These are phyloP conservation scores for Saccharomycopsis hybrid DNA, from an alignment of 1,139 yeast genomes.

Conservation along the genomic window DNA sequence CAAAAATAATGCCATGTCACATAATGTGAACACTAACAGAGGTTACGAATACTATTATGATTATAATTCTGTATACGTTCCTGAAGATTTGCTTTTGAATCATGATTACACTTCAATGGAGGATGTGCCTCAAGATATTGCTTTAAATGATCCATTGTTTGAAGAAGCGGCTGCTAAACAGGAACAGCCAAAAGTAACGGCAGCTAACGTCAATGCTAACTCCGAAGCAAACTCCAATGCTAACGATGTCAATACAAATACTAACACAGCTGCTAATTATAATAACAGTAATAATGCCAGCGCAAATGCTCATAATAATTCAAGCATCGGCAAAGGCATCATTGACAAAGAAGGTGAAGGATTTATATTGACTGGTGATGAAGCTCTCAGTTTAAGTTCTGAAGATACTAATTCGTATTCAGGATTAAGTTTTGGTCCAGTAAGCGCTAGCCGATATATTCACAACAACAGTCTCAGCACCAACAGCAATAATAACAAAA, in stretches of 20 bases:
- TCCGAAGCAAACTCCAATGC: neutral
- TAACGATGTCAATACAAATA: slow-evolving; percentile 1
- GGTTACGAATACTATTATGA: slow-evolving; percentile 84
- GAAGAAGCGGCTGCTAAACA: neutral
- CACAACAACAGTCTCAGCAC: neutral
- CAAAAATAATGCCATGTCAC: slow-evolving; percentile 52
- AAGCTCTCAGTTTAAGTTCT: slow-evolving; percentile 17
- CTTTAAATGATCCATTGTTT: slow-evolving; percentile 8
- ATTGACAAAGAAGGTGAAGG: slow-evolving; percentile 14
- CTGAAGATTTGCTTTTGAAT: slow-evolving; percentile 16
- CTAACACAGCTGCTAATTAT: too few relatives aligned
- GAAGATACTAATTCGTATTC: slow-evolving; percentile 16
- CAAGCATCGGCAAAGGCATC: neutral
- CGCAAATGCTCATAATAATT: neutral
- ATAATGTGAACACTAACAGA: slow-evolving; percentile 66
- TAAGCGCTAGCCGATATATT: neutral
- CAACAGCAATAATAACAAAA: neutral
- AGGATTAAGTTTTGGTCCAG: slow-evolving; percentile 13
- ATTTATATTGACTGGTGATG: slow-evolving; percentile 18
- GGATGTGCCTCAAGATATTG: slow-evolving; percentile 18
- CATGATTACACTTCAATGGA: slow-evolving; percentile 9
- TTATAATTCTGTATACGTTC: slow-evolving; percentile 67
- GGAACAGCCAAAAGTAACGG: too few relatives aligned
- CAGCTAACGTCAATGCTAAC: too few relatives aligned
- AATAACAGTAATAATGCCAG: neutral